A percentile compares a stretch with the other conserved stretches of the same genome.
Conservation (phyloP, 129 eudicot species). For the Rutidosis leptorrhynchoides region DNA sequence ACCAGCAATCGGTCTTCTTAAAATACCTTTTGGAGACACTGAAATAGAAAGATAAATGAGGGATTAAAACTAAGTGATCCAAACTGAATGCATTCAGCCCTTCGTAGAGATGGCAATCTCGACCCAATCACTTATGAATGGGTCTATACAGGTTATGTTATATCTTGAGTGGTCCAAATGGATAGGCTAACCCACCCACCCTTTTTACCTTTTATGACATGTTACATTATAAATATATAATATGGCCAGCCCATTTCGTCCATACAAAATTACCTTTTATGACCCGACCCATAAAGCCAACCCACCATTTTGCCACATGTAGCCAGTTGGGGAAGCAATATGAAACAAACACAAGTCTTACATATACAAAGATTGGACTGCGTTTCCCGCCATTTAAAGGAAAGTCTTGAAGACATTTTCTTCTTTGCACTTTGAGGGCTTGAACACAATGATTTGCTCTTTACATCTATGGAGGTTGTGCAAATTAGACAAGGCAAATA, state of each 20-base stretch:
- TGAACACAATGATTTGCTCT: conserved; percentile 49
- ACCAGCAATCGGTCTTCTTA: conserved; percentile 88
- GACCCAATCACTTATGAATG: background rate
- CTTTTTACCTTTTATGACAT: too few relatives aligned
- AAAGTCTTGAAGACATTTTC: conserved; percentile 47
- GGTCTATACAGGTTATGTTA: background rate
- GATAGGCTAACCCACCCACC: too few relatives aligned
- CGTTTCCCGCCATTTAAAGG: conserved; percentile 79
- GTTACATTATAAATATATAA: too few relatives aligned
- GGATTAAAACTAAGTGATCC: background rate
- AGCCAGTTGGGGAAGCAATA: too few relatives aligned
- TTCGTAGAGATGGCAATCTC: background rate
- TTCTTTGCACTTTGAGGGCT: conserved; percentile 64
- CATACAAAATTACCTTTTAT: too few relatives aligned
- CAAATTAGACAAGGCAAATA: conserved; percentile 79
- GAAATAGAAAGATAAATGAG: conserved; percentile 25
- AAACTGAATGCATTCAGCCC: conserved; percentile 8
- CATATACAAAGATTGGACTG: conserved; percentile 52
- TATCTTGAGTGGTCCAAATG: background rate
- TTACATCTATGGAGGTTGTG: conserved; percentile 46
- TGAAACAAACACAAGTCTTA: too few relatives aligned
- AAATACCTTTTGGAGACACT: conserved; percentile 68
- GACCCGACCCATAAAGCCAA: too few relatives aligned
- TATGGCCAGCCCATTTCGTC: too few relatives aligned
- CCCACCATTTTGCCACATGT: too few relatives aligned